A percentile compares a stretch with the other conserved stretches of the same genome.
Conservation (phyloP, 495 filamentous ascomycete genomes). For the Penicillium cinerascens region DNA sequence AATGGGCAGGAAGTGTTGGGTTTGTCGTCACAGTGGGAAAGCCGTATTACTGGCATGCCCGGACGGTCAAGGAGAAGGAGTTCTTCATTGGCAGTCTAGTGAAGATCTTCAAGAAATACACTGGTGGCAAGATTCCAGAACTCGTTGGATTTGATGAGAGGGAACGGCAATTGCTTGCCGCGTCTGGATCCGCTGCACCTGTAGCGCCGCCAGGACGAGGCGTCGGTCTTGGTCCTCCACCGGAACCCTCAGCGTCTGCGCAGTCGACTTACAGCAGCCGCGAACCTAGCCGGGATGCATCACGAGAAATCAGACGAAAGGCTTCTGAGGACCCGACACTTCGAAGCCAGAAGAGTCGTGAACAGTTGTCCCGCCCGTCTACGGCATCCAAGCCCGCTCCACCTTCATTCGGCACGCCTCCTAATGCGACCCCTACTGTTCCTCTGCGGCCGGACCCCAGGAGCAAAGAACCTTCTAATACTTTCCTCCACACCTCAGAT, state of each 20-base stretch:
- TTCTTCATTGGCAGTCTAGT: slow-evolving; percentile 94
- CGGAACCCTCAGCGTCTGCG: slow-evolving; percentile 17
- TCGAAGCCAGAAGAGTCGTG: slow-evolving; percentile 45
- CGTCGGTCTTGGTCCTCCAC: slow-evolving; percentile 24
- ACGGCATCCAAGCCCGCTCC: slow-evolving; percentile 29
- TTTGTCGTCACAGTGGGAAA: slow-evolving; percentile 90
- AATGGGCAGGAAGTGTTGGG: slow-evolving; percentile 75
- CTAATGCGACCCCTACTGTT: slow-evolving; percentile 23
- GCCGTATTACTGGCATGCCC: slow-evolving; percentile 95
- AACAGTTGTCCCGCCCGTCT: slow-evolving; percentile 43
- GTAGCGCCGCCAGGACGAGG: slow-evolving; percentile 28
- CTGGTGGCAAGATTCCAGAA: slow-evolving; percentile 75
- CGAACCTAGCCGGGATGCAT: slow-evolving; percentile 38
- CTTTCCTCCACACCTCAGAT: slow-evolving; percentile 16
- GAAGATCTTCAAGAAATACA: slow-evolving; percentile 96
- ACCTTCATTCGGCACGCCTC: slow-evolving; percentile 23
- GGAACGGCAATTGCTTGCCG: slow-evolving; percentile 69
- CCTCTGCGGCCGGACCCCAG: slow-evolving; percentile 24
- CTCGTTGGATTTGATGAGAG: slow-evolving; percentile 77
- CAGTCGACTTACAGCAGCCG: slow-evolving; percentile 29
- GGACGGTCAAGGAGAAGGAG: slow-evolving; percentile 89
- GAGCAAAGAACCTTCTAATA: slow-evolving; percentile 22
- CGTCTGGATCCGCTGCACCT: slow-evolving; percentile 35
- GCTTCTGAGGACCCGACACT: slow-evolving; percentile 40
- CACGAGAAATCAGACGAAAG: slow-evolving; percentile 30